phyloP scores from a whole-genome alignment of 2,329 filamentous ascomycete species.

The Alternaria triticina region DNA sequence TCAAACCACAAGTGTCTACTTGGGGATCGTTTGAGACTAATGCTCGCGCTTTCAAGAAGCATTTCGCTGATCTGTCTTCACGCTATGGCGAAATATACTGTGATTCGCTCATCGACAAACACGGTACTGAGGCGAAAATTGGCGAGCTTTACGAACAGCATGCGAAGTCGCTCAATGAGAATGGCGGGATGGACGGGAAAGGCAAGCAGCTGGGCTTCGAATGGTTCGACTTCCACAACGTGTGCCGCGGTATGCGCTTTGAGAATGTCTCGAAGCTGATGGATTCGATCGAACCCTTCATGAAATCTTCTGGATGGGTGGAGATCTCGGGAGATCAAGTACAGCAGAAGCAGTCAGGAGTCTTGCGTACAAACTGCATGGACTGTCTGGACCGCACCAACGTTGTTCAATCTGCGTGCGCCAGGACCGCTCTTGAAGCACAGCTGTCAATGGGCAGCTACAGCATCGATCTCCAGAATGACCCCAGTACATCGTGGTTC shows the following conservation, averaged over 20 bases:
- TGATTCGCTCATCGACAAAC: constrained; percentile 87
- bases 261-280: constrained; percentile 88
- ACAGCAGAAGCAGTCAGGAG: constrained; percentile 67
- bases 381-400: constrained; percentile 97
- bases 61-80: constrained; percentile 73
- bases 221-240: constrained; percentile 97
- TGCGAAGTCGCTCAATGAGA: constrained; percentile 69
- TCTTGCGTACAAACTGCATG: constrained; percentile 97
- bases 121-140: constrained; percentile 79
- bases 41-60: constrained; percentile 75
- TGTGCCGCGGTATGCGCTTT: constrained; percentile 96
- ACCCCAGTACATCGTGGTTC: constrained; percentile 89
- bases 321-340: constrained; percentile 58
- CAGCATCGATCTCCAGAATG: constrained; percentile 74
- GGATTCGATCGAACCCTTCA: constrained; percentile 68
- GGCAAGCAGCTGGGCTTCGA: constrained; percentile 70
- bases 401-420: constrained; percentile 92
- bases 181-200: constrained; percentile 57
- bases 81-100: constrained; percentile 80
- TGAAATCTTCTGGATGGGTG: constrained; percentile 76
- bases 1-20: constrained; percentile 84
- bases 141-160: constrained; percentile 78
- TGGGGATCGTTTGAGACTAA: constrained; percentile 84
- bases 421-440: constrained; percentile 77
- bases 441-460: constrained; percentile 80